Base-by-base conservation (phyloP, 352 stramenopile genomes). In the Thraustochytrium sp. region DNA sequence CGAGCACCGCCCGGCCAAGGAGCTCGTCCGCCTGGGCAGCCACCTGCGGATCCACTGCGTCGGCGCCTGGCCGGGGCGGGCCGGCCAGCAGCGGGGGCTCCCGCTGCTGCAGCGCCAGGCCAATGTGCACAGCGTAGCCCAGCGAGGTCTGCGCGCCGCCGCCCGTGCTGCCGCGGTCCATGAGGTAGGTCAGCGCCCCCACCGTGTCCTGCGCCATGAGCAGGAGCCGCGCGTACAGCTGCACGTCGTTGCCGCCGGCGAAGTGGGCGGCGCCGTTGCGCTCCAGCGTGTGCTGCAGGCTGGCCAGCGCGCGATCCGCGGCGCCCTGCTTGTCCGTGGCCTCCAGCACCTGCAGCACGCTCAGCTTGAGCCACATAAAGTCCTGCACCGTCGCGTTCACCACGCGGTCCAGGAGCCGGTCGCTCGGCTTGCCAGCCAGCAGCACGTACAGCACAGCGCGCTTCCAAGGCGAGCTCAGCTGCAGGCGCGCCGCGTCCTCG, bases 331-430 rank as follows among this genome's bases (percentile, higher is more conserved):
- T 64, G 46, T 29, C 31, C 13, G 31, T 37, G 31, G 48, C 44
- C 18, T 46, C 44, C 18, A 64, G 48, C 48, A 64, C 42, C 36
- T 21, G 53, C 4, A 80, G 26, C 23, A 64, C 48, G 26, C 68
- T 65, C 31, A 80, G 37, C 38, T 80, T 80, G 2, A 80, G 31
- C 68, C 68, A 80, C 68, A 80, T 80, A 51, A 55, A 80, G 42
- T 80, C 68, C 38, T 80, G 68, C 37, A 80, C 68, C 18, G 34
- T 80, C 44, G 68, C 68, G 51, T 80, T 80, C 44, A 80, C 48
- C 5, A 46, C 23, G 18, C 68, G 68, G 11, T 68, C 46, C 5
- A 80, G 26, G 5, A 80, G 68, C 34, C 46, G 48, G 11, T 51
- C 62, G 51, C 34, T 64, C 31, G 34, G 68, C 37, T 77, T 77